Percentiles rank a stretch among this genome's conserved stretches.
Conservation (phyloP, 2,329 filamentous ascomycete genomes). For the Metarhizium robertsii region DNA sequence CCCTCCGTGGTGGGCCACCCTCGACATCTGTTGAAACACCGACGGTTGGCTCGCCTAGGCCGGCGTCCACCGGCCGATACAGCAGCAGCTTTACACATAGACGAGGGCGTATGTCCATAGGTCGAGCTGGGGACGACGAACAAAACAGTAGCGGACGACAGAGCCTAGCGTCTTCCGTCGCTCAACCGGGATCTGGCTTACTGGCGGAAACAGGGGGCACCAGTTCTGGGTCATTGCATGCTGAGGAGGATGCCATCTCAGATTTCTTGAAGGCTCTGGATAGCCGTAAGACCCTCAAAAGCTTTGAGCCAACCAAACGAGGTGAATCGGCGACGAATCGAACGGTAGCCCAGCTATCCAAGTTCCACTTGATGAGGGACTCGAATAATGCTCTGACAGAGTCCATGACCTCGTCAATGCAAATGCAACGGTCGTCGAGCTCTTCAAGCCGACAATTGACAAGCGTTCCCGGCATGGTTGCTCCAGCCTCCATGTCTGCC, state of each 20-base stretch:
- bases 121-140: constrained; percentile 59
- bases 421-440: constrained; percentile 73
- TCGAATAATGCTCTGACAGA: constrained; percentile 84
- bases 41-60: constrained; percentile 67
- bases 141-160: constrained; percentile 73
- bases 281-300: constrained; percentile 74
- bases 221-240: constrained; percentile 56
- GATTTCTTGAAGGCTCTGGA: constrained; percentile 88
- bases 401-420: constrained; percentile 82
- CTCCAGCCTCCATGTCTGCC: constrained; percentile 69
- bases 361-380: constrained; percentile 82
- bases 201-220: constrained; percentile 61
- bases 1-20: constrained; percentile 56
- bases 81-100: constrained; percentile 92
- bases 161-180: constrained; percentile 60
- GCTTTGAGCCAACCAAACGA: constrained; percentile 60
- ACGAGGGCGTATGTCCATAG: constrained; percentile 66
- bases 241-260: constrained; percentile 86
- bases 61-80: constrained; percentile 69
- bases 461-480: constrained; percentile 55
- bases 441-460: constrained; percentile 55
- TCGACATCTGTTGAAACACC: constrained; percentile 55
- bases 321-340: constrained; percentile 63
- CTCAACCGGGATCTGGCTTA: constrained; percentile 68
- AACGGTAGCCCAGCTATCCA: constrained; percentile 70